Evolutionary conservation across 129 eudicot species (phyloP).

Genomic region (Flaveria bidentis): DNA sequence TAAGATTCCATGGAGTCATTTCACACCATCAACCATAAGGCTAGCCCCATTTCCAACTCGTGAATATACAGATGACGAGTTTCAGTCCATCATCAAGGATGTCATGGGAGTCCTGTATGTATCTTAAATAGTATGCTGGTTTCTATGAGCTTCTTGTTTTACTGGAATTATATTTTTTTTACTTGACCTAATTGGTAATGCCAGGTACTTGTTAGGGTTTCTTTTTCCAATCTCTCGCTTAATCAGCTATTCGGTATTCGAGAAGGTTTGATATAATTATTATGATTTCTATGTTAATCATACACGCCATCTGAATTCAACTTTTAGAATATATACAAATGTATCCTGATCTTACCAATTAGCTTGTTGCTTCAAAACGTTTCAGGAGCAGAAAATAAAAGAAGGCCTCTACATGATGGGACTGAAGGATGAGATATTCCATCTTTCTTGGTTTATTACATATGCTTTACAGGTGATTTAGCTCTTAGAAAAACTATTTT

Average conservation of each 20-base stretch:
- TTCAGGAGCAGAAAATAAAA: constrained; percentile 92
- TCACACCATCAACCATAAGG: constrained; percentile 81
- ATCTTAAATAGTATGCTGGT: constrained; percentile 16
- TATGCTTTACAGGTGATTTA: constrained; percentile 80
- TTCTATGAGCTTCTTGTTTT: constrained; percentile 11
- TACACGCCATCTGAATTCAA: constrained; percentile 7
- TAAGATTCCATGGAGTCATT: constrained; percentile 60
- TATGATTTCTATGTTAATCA: constrained; percentile 11
- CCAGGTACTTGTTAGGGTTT: constrained; percentile 94
- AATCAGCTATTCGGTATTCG: constrained; percentile 89
- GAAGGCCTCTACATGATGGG: constrained; percentile 99
- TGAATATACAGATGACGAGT: constrained; percentile 99
- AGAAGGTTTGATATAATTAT: constrained; percentile 65
- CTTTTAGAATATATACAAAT: constrained; percentile 14
- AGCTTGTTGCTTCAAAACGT: constrained; percentile 22
- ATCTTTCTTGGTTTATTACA: constrained; percentile 91
- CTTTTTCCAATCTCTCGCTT: constrained; percentile 97
- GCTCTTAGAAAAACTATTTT: neutral
- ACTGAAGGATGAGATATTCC: constrained; percentile 79
- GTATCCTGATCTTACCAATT: constrained; percentile 17
- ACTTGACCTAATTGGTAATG: constrained; percentile 26
- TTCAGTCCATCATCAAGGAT: constrained; percentile 88
- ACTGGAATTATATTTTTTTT: constrained; percentile 4
- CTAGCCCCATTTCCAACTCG: constrained; percentile 99
- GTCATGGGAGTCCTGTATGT: constrained; percentile 99